Evolutionary conservation across 2,329 filamentous ascomycete species (phyloP).

Genomic region (Helicocarpus griseus): DNA sequence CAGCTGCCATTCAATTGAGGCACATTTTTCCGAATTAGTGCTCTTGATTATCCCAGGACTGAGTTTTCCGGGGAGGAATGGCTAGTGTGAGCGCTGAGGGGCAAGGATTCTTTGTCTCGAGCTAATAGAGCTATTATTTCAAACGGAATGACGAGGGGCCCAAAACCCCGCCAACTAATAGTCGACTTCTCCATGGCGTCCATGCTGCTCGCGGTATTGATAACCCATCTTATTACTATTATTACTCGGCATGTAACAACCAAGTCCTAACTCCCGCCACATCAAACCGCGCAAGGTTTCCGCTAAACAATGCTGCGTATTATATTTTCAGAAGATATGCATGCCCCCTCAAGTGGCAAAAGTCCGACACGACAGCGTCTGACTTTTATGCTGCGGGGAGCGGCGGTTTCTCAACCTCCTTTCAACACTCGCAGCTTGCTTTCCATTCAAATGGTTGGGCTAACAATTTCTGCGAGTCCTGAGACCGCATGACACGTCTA

Average conservation of each 20-base stretch:
- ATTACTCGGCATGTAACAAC: too few species aligned
- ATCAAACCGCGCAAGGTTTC: background rate
- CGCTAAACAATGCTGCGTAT: too few species aligned
- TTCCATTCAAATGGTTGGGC: background rate
- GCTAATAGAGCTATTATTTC: background rate
- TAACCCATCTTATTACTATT: too few species aligned
- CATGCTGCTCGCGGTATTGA: too few species aligned
- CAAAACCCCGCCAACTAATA: background rate
- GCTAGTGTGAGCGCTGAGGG: background rate
- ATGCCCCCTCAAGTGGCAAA: background rate
- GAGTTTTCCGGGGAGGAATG: background rate
- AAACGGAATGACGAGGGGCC: background rate
- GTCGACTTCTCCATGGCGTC: too few species aligned
- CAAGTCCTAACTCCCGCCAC: background rate
- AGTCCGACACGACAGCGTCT: background rate
- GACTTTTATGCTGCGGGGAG: too few species aligned
- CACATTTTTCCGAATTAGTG: too few species aligned
- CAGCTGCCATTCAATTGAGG: too few species aligned
- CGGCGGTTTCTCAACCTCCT: too few species aligned
- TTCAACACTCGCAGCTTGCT: background rate
- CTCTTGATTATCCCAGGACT: background rate
- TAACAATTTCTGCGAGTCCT: background rate
- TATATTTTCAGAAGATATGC: too few species aligned
- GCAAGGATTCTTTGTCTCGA: slow-evolving; percentile 3
- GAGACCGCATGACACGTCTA: background rate